phyloP scores from a whole-genome alignment of 1,284 basidiomycete genomes.

The Puccinia coronata region DNA sequence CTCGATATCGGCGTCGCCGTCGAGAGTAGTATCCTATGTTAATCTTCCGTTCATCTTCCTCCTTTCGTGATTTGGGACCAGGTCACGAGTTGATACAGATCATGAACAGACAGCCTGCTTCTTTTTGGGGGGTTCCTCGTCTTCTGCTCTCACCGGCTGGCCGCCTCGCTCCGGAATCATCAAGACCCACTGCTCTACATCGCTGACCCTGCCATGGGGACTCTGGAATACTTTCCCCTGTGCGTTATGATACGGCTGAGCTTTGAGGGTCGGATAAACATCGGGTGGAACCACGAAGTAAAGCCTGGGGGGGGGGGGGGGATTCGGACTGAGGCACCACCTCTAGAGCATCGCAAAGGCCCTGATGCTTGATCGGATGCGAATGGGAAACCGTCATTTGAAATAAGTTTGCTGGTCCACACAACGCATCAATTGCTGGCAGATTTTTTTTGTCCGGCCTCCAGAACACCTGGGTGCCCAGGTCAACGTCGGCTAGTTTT shows the following conservation, averaged over 20 bases:
- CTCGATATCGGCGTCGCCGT: too few species aligned
- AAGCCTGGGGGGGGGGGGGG: background rate
- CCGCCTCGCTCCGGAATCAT: background rate
- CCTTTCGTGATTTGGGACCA: too few species aligned
- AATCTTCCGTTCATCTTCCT: too few species aligned
- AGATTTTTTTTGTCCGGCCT: background rate
- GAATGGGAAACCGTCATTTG: conserved; percentile 9
- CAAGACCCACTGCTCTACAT: conserved; percentile 24
- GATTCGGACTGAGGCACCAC: background rate
- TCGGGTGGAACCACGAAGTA: conserved; percentile 18
- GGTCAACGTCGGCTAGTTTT: background rate
- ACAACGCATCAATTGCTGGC: conserved; percentile 12
- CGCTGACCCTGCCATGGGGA: background rate
- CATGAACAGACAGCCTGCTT: too few species aligned
- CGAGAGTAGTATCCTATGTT: too few species aligned
- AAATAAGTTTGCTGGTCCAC: conserved; percentile 27
- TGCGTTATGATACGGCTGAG: background rate
- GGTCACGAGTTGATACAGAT: too few species aligned
- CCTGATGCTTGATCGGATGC: conserved; percentile 20
- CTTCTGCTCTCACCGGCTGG: background rate
- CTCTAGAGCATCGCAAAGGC: conserved; percentile 3
- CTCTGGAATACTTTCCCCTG: background rate
- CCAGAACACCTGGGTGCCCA: background rate
- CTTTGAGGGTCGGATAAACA: conserved; percentile 3
- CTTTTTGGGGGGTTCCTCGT: background rate